Conservation (phyloP, 345 rosid genomes). For the Populus ilicifolia region DNA sequence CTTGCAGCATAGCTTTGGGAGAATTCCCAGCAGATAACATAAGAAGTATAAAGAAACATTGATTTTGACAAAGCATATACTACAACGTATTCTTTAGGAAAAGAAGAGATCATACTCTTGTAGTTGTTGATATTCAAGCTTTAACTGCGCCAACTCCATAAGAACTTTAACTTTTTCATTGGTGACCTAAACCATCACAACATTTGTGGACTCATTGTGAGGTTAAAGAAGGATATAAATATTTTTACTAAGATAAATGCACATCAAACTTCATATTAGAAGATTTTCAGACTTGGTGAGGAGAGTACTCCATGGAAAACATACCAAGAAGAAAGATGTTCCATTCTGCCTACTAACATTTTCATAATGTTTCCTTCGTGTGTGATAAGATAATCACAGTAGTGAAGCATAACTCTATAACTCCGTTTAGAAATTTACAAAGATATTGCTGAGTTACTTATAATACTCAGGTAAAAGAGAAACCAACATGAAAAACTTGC, state of each 20-base stretch:
- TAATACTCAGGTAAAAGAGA: neutral
- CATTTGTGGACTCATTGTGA: neutral
- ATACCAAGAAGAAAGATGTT: neutral
- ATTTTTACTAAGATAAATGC: neutral
- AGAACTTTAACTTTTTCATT: constrained; percentile 96
- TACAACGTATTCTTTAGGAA: neutral
- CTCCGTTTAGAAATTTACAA: neutral
- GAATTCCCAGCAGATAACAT: neutral
- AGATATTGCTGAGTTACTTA: neutral
- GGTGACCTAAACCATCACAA: constrained; percentile 55
- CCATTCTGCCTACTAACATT: neutral
- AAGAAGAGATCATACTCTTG: constrained; percentile 51
- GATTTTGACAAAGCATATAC: neutral
- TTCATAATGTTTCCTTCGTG: neutral
- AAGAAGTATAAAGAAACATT: neutral
- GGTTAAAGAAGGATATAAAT: neutral
- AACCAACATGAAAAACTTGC: neutral
- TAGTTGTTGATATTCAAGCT: constrained; percentile 61
- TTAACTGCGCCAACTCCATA: constrained; percentile 77
- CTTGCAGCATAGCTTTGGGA: neutral
- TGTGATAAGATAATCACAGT: neutral
- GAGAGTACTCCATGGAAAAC: neutral
- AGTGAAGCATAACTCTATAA: neutral
- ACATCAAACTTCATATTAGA: neutral
- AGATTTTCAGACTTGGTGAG: neutral